A percentile compares a stretch with the other conserved stretches of the same genome.
phyloP scores from a whole-genome alignment of 805 yeast species.

The Candida quercuum region DNA sequence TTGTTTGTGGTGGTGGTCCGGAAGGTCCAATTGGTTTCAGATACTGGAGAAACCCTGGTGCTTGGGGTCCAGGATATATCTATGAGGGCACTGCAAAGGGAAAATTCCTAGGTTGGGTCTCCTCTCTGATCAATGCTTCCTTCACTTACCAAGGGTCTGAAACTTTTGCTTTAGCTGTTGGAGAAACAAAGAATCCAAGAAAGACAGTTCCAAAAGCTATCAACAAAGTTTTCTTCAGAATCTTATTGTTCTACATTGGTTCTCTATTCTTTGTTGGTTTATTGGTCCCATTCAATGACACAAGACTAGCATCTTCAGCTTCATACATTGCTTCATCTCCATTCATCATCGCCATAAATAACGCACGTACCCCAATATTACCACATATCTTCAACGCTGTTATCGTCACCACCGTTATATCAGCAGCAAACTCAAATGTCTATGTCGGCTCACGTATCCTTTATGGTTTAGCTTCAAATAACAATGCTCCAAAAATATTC shows the following conservation, averaged over 20 bases:
- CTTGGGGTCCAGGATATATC: constrained; percentile 63
- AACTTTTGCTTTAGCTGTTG: constrained; percentile 68
- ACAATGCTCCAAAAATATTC: constrained; percentile 54
- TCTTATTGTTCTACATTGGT: constrained; percentile 57
- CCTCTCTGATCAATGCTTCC: constrained; percentile 65
- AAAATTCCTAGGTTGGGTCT: constrained; percentile 64
- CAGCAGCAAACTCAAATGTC: constrained; percentile 74
- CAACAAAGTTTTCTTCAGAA: constrained; percentile 62
- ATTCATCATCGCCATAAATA: constrained; percentile 64
- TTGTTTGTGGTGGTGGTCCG: constrained; percentile 70
- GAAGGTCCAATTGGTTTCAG: constrained; percentile 73
- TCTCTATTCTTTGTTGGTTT: constrained; percentile 66
- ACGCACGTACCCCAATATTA: constrained; percentile 59
- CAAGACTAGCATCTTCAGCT: constrained; percentile 33
- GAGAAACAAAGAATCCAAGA: constrained; percentile 63
- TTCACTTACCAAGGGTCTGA: constrained; percentile 81
- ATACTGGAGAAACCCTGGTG: constrained; percentile 77
- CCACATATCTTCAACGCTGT: constrained; percentile 73
- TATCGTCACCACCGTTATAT: constrained; percentile 56
- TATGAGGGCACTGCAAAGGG: constrained; percentile 45
- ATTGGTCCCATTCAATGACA: constrained; percentile 60
- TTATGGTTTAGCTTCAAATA: constrained; percentile 55
- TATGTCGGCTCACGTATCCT: constrained; percentile 69
- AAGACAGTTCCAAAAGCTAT: constrained; percentile 53
- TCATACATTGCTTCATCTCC: constrained; percentile 57